These are phyloP conservation scores for Boletus speciosus DNA, from an alignment of 768 basidiomycete species.

Conservation along the genomic window DNA sequence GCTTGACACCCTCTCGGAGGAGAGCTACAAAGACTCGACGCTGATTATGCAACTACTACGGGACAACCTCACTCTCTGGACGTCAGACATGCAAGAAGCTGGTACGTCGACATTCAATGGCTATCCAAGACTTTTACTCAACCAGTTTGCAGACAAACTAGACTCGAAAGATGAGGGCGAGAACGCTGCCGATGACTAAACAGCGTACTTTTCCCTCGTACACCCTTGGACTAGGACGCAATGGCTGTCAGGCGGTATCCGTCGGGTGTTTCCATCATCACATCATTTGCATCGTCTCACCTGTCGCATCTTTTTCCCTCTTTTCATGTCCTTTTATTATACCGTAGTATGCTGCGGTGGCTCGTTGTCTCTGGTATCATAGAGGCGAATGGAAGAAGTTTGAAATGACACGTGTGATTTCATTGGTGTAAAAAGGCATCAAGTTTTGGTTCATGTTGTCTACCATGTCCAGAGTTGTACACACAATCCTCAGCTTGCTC, in stretches of 20 bases:
- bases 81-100: constrained; percentile 94
- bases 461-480: constrained; percentile 11
- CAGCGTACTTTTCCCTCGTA: constrained; percentile 13
- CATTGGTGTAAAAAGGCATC: not conserved
- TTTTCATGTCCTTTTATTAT: constrained; percentile 34
- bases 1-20: constrained; percentile 97
- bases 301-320: constrained; percentile 29
- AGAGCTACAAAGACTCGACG: constrained; percentile 99
- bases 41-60: constrained; percentile 95
- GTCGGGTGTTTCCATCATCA: constrained; percentile 20
- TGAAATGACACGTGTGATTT: constrained; percentile 14
- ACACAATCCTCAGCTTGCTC: constrained; percentile 29
- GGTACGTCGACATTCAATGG: constrained; percentile 48
- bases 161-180: constrained; percentile 72
- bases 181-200: constrained; percentile 64
- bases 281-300: constrained; percentile 33
- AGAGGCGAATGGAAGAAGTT: constrained; percentile 35
- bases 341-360: constrained; percentile 34
- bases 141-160: constrained; percentile 54
- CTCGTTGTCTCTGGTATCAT: constrained; percentile 30
- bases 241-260: constrained; percentile 9
- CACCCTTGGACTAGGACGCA: constrained; percentile 14
- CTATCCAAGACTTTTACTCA: constrained; percentile 4
- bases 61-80: constrained; percentile 98
- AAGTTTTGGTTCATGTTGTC: not conserved